Percentiles rank a stretch among this genome's conserved stretches.
These are phyloP conservation scores for Alternaria incomplexa DNA, from an alignment of 2,329 filamentous ascomycete species.

Conservation along the genomic window DNA sequence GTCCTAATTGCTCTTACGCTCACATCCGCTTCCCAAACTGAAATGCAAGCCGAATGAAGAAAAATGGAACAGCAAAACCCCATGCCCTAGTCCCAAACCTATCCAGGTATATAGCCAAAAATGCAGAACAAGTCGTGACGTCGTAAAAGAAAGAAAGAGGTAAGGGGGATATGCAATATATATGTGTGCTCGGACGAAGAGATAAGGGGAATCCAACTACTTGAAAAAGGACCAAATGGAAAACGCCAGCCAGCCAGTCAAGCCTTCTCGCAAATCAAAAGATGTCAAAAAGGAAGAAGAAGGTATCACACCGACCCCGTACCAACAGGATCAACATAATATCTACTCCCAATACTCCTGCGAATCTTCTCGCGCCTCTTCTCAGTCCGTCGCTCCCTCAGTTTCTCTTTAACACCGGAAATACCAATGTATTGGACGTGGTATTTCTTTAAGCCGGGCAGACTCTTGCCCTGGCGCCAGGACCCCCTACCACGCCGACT, in stretches of 20 bases:
- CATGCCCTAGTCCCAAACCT: not conserved
- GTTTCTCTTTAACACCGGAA: slow-evolving; percentile 55
- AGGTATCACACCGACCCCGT: not conserved
- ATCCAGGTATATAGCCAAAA: slow-evolving; percentile 4
- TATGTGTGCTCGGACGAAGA: not conserved
- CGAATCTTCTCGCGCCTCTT: slow-evolving; percentile 60
- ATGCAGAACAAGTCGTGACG: slow-evolving; percentile 1
- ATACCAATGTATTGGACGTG: slow-evolving; percentile 60
- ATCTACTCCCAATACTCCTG: slow-evolving; percentile 59
- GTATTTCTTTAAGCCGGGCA: slow-evolving; percentile 53
- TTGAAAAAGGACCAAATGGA: too few relatives aligned
- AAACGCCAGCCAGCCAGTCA: too few relatives aligned
- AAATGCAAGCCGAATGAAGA: not conserved
- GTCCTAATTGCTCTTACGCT: not conserved
- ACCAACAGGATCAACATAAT: slow-evolving; percentile 41
- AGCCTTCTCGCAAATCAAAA: not conserved
- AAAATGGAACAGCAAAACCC: not conserved
- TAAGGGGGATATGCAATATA: not conserved
- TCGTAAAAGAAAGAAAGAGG: not conserved
- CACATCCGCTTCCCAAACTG: not conserved
- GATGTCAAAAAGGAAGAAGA: not conserved
- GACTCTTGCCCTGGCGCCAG: slow-evolving; percentile 40
- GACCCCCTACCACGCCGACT: slow-evolving; percentile 11
- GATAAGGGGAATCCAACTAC: not conserved
- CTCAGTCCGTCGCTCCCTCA: slow-evolving; percentile 57